Evolutionary conservation across 2,329 filamentous ascomycete genomes (phyloP).

Genomic region (Ceratocystis variospora): DNA sequence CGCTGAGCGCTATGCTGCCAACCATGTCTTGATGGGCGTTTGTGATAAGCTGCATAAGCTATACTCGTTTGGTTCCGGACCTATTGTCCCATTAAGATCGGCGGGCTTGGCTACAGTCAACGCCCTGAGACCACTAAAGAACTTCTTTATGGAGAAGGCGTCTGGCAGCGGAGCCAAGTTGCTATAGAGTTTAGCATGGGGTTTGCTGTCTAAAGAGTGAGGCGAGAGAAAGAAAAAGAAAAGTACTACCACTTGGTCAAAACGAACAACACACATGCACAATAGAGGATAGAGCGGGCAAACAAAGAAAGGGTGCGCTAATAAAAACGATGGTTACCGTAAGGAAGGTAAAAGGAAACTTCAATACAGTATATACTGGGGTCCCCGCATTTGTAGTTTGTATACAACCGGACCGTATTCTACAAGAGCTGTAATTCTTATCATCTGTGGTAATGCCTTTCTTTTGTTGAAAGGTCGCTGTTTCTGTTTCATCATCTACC

Average conservation of each 20-base stretch:
- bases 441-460: constrained; percentile 19
- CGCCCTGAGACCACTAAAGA: constrained; percentile 60
- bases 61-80: constrained; percentile 68
- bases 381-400: constrained; percentile 20
- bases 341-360: constrained; percentile 17
- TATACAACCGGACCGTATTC: constrained; percentile 21
- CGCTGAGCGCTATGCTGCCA: constrained; percentile 65
- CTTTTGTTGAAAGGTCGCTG: constrained; percentile 16
- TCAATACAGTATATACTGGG: constrained; percentile 23
- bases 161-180: constrained; percentile 40
- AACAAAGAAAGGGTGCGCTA: not conserved
- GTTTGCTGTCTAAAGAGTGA: not conserved
- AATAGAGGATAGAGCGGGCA: not conserved
- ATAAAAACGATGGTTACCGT: not conserved
- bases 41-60: constrained; percentile 87
- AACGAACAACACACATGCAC: not conserved
- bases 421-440: constrained; percentile 13
- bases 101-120: constrained; percentile 66
- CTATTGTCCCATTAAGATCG: constrained; percentile 66
- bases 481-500: constrained; percentile 29
- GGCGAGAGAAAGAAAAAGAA: not conserved
- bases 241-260: constrained; percentile 11
- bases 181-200: constrained; percentile 22
- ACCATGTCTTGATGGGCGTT: constrained; percentile 64
- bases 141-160: constrained; percentile 68